Conservation (phyloP, 768 basidiomycete genomes). For the Leccinum barrowsii region DNA sequence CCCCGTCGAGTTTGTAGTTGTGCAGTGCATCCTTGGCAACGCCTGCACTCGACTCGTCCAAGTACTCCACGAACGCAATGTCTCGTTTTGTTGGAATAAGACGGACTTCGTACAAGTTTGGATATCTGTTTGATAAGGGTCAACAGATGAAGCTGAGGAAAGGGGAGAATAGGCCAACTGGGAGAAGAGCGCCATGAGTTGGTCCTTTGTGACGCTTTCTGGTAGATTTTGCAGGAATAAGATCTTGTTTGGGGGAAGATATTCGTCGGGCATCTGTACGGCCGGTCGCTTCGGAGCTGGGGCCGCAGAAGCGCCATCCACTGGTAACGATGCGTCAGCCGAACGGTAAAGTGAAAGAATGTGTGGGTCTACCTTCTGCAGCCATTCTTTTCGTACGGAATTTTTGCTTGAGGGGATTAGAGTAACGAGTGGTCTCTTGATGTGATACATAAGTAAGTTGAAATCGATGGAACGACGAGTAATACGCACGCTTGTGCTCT, state of each 20-base stretch:
- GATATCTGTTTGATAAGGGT: slow-evolving; percentile 56
- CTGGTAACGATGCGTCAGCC: slow-evolving; percentile 33
- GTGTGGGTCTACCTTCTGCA: slow-evolving; percentile 56
- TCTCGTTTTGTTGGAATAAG: slow-evolving; percentile 96
- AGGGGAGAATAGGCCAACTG: slow-evolving; percentile 52
- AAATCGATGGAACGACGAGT: neutral
- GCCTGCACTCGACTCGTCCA: slow-evolving; percentile 88
- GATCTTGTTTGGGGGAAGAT: slow-evolving; percentile 98
- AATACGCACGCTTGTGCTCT: slow-evolving; percentile 77
- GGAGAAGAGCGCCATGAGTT: slow-evolving; percentile 86
- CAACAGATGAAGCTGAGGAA: neutral
- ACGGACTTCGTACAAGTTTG: slow-evolving; percentile 95
- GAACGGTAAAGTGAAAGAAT: slow-evolving; percentile 1
- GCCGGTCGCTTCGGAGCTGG: slow-evolving; percentile 74
- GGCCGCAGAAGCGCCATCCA: slow-evolving; percentile 63
- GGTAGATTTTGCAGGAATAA: slow-evolving; percentile 97
- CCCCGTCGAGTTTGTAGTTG: slow-evolving; percentile 96
- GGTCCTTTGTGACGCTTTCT: slow-evolving; percentile 88
- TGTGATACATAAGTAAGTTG: neutral
- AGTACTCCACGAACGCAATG: slow-evolving; percentile 97
- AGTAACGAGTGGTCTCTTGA: slow-evolving; percentile 74
- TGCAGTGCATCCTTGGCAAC: slow-evolving; percentile 94
- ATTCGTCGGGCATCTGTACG: slow-evolving; percentile 99
- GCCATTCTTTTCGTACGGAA: slow-evolving; percentile 78
- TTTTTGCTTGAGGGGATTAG: slow-evolving; percentile 89